Conservation (phyloP, 768 basidiomycete genomes). For the Auricularia sp. region DNA sequence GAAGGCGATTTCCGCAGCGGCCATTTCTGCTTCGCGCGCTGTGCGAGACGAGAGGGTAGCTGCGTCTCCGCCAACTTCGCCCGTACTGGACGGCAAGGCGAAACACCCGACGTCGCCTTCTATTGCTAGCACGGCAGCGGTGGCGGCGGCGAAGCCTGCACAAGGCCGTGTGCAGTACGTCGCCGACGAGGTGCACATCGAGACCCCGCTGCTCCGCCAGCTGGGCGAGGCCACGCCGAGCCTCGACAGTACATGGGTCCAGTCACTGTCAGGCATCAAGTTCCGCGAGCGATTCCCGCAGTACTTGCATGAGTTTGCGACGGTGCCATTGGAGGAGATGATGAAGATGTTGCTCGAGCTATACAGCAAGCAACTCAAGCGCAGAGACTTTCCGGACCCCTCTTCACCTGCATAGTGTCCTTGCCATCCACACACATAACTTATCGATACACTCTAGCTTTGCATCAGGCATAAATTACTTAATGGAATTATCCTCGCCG, state of each 20-base stretch:
- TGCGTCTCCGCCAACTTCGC: not conserved
- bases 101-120: not conserved
- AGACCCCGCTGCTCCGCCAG: slow-evolving; percentile 75
- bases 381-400: not conserved
- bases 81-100: not conserved
- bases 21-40: slow-evolving; percentile 7
- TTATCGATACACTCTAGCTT: too few relatives aligned
- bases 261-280: slow-evolving; percentile 52
- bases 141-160: slow-evolving; percentile 5
- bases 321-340: slow-evolving; percentile 72
- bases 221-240: slow-evolving; percentile 83
- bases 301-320: slow-evolving; percentile 80
- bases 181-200: slow-evolving; percentile 35
- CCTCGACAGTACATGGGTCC: slow-evolving; percentile 23
- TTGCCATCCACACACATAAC: not conserved
- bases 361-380: slow-evolving; percentile 60
- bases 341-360: slow-evolving; percentile 69
- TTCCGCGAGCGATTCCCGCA: slow-evolving; percentile 77
- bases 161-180: slow-evolving; percentile 9
- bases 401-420: not conserved
- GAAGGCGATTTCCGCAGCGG: not conserved
- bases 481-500: too few relatives aligned
- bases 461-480: too few relatives aligned
- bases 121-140: not conserved
- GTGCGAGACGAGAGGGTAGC: slow-evolving; percentile 5